Evolutionary conservation across 2,329 filamentous ascomycete genomes (phyloP).

Genomic region (Fusarium nurragi): DNA sequence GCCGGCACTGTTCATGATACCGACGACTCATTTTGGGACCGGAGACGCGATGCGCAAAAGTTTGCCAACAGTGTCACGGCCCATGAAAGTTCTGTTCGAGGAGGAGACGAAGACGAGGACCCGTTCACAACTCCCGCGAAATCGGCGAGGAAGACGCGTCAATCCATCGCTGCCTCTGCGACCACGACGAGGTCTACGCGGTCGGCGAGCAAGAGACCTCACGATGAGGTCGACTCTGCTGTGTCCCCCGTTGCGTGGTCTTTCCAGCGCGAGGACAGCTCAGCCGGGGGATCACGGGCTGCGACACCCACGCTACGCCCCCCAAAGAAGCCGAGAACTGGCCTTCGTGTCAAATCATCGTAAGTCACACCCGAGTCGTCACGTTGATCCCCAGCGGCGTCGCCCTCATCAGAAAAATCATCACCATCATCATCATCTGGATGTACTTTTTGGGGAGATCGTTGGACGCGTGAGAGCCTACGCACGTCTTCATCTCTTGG

Average conservation of each 20-base stretch:
- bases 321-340: slow-evolving; percentile 68
- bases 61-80: slow-evolving; percentile 51
- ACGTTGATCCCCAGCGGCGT: neutral
- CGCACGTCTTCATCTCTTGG: slow-evolving; percentile 17
- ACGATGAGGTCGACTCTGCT: slow-evolving; percentile 64
- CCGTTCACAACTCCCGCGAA: slow-evolving; percentile 47
- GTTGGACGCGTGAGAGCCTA: slow-evolving; percentile 24
- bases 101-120: slow-evolving; percentile 41
- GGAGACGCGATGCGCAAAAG: slow-evolving; percentile 52
- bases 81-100: slow-evolving; percentile 54
- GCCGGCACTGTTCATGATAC: slow-evolving; percentile 47
- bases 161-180: slow-evolving; percentile 47
- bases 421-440: neutral
- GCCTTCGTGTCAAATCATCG: slow-evolving; percentile 75
- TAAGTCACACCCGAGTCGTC: slow-evolving; percentile 56
- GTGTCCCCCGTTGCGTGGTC: slow-evolving; percentile 63
- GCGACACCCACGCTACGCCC: slow-evolving; percentile 68
- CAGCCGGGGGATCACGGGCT: slow-evolving; percentile 65
- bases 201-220: slow-evolving; percentile 62
- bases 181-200: slow-evolving; percentile 57
- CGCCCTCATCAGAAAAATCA: slow-evolving; percentile 2
- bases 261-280: slow-evolving; percentile 58
- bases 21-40: slow-evolving; percentile 48
- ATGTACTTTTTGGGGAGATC: neutral
- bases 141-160: slow-evolving; percentile 50